Percentiles rank a stretch among this genome's conserved stretches.
phyloP scores from a whole-genome alignment of 768 basidiomycete species.

The Termitomyces sp. region DNA sequence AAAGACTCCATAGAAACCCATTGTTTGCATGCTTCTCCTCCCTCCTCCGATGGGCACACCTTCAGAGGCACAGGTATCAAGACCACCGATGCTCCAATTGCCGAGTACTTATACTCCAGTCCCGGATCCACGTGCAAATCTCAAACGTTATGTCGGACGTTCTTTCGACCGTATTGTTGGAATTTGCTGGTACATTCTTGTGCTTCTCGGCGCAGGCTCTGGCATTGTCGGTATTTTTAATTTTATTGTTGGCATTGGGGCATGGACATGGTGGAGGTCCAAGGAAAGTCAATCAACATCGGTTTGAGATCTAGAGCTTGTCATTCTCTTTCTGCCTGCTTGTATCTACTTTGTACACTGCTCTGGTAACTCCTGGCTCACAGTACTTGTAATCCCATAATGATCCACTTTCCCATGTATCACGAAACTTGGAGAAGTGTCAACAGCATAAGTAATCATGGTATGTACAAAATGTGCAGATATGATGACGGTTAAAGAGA shows the following conservation, averaged over 20 bases:
- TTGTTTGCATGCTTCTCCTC: slow-evolving; percentile 64
- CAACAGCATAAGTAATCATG: too few relatives aligned
- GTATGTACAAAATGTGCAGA: background rate
- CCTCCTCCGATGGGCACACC: slow-evolving; percentile 38
- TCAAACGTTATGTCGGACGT: slow-evolving; percentile 67
- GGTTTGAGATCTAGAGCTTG: slow-evolving; percentile 2
- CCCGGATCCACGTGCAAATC: slow-evolving; percentile 47
- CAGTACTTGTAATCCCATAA: background rate
- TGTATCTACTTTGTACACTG: background rate
- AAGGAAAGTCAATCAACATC: slow-evolving; percentile 10
- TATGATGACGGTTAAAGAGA: background rate
- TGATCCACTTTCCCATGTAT: background rate
- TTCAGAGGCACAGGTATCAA: slow-evolving; percentile 3
- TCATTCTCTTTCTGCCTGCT: background rate
- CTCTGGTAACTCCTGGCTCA: background rate
- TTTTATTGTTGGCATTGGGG: slow-evolving; percentile 61
- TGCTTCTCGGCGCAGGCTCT: slow-evolving; percentile 75
- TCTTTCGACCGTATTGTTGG: slow-evolving; percentile 73
- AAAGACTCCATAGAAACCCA: slow-evolving; percentile 64
- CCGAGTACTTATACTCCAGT: slow-evolving; percentile 46
- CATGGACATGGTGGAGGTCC: slow-evolving; percentile 59
- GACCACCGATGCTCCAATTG: slow-evolving; percentile 46
- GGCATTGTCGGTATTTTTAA: slow-evolving; percentile 68
- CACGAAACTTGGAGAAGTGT: background rate
- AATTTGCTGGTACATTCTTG: slow-evolving; percentile 72